phyloP scores from a whole-genome alignment of 2,329 filamentous ascomycete species.

The Fusarium verrucosum region DNA sequence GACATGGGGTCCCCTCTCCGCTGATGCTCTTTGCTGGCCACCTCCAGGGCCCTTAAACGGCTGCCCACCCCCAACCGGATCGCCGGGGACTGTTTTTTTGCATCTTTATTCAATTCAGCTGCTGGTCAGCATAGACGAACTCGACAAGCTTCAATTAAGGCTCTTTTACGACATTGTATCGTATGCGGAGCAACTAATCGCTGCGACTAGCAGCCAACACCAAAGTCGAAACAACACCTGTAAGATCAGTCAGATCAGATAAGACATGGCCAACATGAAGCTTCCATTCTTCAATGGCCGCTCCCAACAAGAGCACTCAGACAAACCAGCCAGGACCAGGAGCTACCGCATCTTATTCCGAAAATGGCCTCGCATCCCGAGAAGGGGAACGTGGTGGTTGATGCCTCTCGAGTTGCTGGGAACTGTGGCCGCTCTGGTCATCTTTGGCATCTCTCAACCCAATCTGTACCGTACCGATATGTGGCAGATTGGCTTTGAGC shows the following conservation, averaged over 20 bases:
- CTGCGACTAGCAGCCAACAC: slow-evolving; percentile 38
- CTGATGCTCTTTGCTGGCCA: slow-evolving; percentile 19
- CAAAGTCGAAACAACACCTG: not conserved
- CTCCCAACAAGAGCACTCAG: slow-evolving; percentile 20
- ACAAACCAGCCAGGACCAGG: slow-evolving; percentile 27
- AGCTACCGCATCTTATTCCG: slow-evolving; percentile 67
- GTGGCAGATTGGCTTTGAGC: slow-evolving; percentile 76
- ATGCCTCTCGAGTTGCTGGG: slow-evolving; percentile 73
- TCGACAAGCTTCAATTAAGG: slow-evolving; percentile 7
- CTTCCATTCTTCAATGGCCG: slow-evolving; percentile 26
- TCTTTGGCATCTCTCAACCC: slow-evolving; percentile 78
- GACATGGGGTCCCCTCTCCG: slow-evolving; percentile 23
- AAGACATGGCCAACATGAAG: slow-evolving; percentile 39
- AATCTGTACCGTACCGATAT: slow-evolving; percentile 76
- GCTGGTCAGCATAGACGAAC: slow-evolving; percentile 26
- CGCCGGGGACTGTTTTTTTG: slow-evolving; percentile 3
- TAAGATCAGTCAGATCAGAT: not conserved
- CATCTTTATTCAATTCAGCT: slow-evolving; percentile 21
- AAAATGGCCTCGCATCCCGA: slow-evolving; percentile 62
- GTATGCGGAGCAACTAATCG: slow-evolving; percentile 34
- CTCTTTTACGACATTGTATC: slow-evolving; percentile 7
- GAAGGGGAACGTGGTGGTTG: slow-evolving; percentile 67
- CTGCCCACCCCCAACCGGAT: slow-evolving; percentile 37
- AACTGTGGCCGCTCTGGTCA: slow-evolving; percentile 71
- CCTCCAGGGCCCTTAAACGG: slow-evolving; percentile 44